Conservation (phyloP, 768 basidiomycete genomes). For the Boletus pseudopeckii region DNA sequence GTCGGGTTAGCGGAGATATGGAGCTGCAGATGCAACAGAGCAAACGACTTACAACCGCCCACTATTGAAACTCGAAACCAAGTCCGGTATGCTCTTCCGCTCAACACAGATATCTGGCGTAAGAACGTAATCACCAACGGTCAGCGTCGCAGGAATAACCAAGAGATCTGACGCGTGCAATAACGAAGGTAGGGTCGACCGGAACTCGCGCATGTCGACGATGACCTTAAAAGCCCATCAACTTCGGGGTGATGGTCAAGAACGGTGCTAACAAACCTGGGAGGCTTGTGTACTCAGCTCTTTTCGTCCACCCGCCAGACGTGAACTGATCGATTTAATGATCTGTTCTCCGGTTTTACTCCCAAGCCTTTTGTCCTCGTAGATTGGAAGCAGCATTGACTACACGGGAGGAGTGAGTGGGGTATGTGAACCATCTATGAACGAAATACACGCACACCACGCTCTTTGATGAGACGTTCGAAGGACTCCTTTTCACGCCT, state of each 20-base stretch:
- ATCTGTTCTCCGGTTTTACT: conserved; percentile 47
- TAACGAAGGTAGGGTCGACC: conserved; percentile 86
- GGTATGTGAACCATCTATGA: background rate
- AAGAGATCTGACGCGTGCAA: conserved; percentile 78
- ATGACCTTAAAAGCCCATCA: conserved; percentile 60
- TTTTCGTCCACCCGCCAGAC: conserved; percentile 83
- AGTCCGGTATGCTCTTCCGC: conserved; percentile 89
- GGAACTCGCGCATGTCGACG: conserved; percentile 96
- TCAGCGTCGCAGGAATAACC: conserved; percentile 88
- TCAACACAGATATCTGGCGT: conserved; percentile 96
- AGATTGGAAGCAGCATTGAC: conserved; percentile 87
- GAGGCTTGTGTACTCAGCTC: conserved; percentile 64
- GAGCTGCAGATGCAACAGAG: background rate
- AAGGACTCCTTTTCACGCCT: conserved; percentile 93
- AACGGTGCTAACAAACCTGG: conserved; percentile 37
- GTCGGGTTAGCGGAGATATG: background rate
- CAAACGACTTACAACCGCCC: conserved; percentile 82
- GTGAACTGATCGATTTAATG: conserved; percentile 77
- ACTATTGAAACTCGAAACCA: conserved; percentile 91
- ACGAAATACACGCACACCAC: conserved; percentile 60
- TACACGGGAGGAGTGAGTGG: conserved; percentile 28
- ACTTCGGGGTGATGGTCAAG: background rate
- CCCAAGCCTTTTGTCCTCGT: conserved; percentile 53
- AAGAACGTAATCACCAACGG: conserved; percentile 94
- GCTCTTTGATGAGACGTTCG: conserved; percentile 87